phyloP scores from a whole-genome alignment of 768 basidiomycete species.

The Suillus weaverae region DNA sequence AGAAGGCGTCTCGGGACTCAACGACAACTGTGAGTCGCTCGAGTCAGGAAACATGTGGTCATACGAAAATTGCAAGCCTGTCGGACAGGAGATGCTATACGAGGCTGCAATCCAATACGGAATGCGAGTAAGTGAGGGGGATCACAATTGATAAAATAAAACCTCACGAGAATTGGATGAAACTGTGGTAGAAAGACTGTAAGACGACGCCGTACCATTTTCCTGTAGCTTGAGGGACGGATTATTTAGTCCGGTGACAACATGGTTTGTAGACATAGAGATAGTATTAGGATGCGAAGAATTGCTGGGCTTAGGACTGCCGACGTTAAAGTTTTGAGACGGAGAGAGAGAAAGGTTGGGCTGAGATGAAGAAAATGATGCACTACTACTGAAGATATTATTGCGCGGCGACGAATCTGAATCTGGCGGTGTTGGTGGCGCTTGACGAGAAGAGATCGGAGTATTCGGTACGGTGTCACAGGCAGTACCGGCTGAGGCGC shows the following conservation, averaged over 20 bases:
- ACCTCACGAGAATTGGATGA: conserved; percentile 29
- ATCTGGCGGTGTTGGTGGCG: conserved; percentile 23
- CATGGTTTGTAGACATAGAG: conserved; percentile 13
- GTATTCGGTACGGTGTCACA: conserved; percentile 11
- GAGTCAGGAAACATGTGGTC: conserved; percentile 15
- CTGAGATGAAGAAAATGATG: conserved; percentile 20
- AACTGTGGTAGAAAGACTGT: conserved; percentile 9
- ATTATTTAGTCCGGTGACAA: conserved; percentile 11
- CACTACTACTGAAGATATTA: conserved; percentile 14
- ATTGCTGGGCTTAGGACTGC: conserved; percentile 14
- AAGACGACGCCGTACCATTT: conserved; percentile 16
- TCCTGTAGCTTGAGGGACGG: conserved; percentile 14
- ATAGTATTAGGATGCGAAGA: conserved; percentile 24
- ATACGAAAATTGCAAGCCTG: conserved; percentile 12
- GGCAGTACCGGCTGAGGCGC: conserved; percentile 9
- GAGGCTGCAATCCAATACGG: conserved; percentile 20
- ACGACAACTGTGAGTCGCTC: conserved; percentile 15
- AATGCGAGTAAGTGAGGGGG: conserved; percentile 1
- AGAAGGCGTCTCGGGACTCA: conserved; percentile 15
- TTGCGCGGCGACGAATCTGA: conserved; percentile 12
- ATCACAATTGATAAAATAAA: neutral
- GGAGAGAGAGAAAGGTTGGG: conserved; percentile 23
- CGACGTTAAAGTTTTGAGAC: conserved; percentile 14
- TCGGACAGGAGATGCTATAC: conserved; percentile 23
- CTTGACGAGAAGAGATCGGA: conserved; percentile 16